phyloP scores from a whole-genome alignment of 2,329 filamentous ascomycete genomes.

The Aspergillus puulaauensis region DNA sequence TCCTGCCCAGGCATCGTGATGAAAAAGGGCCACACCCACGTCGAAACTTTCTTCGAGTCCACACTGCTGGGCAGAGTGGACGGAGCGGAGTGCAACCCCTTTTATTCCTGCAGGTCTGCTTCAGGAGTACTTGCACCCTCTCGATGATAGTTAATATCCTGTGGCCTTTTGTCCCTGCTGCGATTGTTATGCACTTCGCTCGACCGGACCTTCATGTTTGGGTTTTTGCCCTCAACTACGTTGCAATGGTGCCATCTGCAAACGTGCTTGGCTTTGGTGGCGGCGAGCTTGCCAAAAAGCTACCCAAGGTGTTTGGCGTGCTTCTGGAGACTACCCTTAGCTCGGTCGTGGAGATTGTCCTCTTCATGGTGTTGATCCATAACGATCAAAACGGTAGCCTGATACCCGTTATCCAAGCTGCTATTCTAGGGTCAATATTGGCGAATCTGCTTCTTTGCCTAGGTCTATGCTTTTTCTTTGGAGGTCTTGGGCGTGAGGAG shows the following conservation, averaged over 20 bases:
- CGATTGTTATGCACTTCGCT: conserved; percentile 64
- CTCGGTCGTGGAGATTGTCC: conserved; percentile 75
- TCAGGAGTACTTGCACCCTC: conserved; percentile 61
- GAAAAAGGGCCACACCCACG: conserved; percentile 18
- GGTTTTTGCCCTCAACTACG: conserved; percentile 70
- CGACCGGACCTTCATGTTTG: conserved; percentile 58
- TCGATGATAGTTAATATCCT: conserved; percentile 68
- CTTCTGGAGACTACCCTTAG: conserved; percentile 60
- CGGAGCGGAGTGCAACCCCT: conserved; percentile 64
- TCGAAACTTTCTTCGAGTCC: conserved; percentile 33
- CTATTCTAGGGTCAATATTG: conserved; percentile 78
- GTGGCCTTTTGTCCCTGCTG: conserved; percentile 73
- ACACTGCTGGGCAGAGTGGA: conserved; percentile 63
- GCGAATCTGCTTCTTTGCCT: conserved; percentile 80
- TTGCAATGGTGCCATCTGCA: conserved; percentile 75
- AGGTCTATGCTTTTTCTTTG: conserved; percentile 76
- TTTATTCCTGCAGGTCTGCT: conserved; percentile 64
- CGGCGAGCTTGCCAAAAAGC: conserved; percentile 69
- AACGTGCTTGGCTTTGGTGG: conserved; percentile 75
- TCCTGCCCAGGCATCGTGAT: conserved; percentile 29
- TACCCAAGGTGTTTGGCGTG: conserved; percentile 60
- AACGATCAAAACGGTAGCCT: conserved; percentile 48
- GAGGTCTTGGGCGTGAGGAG: conserved; percentile 67
- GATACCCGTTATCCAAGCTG: conserved; percentile 74
- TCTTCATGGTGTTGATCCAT: conserved; percentile 74